Evolutionary conservation across 1,284 basidiomycete genomes (phyloP).

Genomic region (Sphaerobolus stellatus): DNA sequence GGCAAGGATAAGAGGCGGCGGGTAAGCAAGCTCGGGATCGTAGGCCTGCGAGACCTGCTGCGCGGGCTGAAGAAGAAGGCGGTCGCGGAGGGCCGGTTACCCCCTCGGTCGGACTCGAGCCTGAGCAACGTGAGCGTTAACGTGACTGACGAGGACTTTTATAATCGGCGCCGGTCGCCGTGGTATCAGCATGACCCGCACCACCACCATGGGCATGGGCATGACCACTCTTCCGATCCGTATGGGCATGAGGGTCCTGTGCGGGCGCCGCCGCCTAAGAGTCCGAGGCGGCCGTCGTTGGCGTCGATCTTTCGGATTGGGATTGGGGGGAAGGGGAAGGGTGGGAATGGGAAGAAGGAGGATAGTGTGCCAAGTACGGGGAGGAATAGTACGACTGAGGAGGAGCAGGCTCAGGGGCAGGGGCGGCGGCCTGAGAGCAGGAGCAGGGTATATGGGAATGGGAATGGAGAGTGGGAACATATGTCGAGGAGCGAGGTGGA

Average conservation of each 20-base stretch:
- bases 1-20: conserved; percentile 47
- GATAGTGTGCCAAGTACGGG: background rate
- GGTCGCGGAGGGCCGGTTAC: conserved; percentile 8
- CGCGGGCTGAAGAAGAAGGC: conserved; percentile 53
- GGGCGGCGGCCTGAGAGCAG: too few species aligned
- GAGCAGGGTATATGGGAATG: too few species aligned
- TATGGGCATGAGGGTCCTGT: background rate
- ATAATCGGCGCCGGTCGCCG: conserved; percentile 7
- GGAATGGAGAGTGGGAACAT: conserved; percentile 12
- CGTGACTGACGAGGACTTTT: conserved; percentile 6
- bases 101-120: conserved; percentile 7
- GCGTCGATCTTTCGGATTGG: conserved; percentile 75
- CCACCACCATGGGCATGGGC: background rate
- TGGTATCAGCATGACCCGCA: conserved; percentile 11
- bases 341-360: conserved; percentile 7
- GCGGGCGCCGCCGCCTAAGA: conserved; percentile 3
- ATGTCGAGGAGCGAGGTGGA: conserved; percentile 13
- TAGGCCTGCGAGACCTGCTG: conserved; percentile 54
- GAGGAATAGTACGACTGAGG: background rate
- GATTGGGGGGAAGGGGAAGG: conserved; percentile 44
- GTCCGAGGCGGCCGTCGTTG: conserved; percentile 68
- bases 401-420: background rate
- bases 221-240: background rate
- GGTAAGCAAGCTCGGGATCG: conserved; percentile 52
- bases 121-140: background rate